These are phyloP conservation scores for Suillus plorans DNA, from an alignment of 768 basidiomycete genomes.

Conservation along the genomic window DNA sequence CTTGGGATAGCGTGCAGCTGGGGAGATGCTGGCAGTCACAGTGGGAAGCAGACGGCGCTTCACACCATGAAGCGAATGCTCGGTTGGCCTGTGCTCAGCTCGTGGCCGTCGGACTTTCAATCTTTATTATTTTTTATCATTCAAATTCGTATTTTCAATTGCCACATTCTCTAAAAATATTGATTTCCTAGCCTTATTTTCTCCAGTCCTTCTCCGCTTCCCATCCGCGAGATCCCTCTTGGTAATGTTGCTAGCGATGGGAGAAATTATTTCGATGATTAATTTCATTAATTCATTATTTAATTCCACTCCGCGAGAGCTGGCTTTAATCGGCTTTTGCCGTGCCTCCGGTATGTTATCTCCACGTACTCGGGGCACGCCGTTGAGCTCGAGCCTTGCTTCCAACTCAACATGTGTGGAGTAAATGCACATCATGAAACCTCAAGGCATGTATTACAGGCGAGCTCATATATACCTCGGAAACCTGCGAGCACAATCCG, in stretches of 20 bases:
- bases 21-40: constrained; percentile 56
- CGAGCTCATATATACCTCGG: background rate
- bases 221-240: background rate
- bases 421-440: background rate
- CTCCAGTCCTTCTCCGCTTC: background rate
- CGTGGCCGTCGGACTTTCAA: constrained; percentile 31
- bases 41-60: constrained; percentile 51
- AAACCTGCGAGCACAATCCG: background rate
- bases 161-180: constrained; percentile 4
- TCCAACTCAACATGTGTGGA: background rate
- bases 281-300: background rate
- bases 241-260: background rate
- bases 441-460: background rate
- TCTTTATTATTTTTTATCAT: constrained; percentile 17
- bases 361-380: background rate
- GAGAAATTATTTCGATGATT: background rate
- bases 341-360: background rate
- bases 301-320: background rate
- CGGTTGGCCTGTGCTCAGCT: constrained; percentile 7
- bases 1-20: constrained; percentile 28
- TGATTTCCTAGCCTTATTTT: background rate
- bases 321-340: background rate
- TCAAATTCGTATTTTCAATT: constrained; percentile 15
- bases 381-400: background rate
- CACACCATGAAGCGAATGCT: constrained; percentile 30